Percentiles rank a stretch among this genome's conserved stretches.
Evolutionary conservation across 129 eudicot genomes (phyloP).

Genomic region (Artemisia argyi): DNA sequence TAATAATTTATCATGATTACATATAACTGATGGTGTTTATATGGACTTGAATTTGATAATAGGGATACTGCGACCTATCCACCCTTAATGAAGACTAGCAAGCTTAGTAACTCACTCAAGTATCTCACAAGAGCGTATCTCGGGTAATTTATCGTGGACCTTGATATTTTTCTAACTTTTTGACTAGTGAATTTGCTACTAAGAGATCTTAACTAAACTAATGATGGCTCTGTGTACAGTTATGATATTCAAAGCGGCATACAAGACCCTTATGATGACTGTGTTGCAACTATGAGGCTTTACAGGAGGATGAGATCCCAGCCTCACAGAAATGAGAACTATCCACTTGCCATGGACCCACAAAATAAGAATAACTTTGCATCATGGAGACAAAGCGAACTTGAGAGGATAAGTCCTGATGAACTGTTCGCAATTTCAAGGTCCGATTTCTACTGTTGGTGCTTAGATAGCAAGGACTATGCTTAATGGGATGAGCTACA

Average conservation of each 20-base stretch:
- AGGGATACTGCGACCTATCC: constrained; percentile 99
- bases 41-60: constrained; percentile 15
- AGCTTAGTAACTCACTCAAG: constrained; percentile 98
- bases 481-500: constrained; percentile 10
- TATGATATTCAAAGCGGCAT: constrained; percentile 83
- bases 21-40: constrained; percentile 6
- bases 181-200: background rate
- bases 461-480: constrained; percentile 66
- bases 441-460: constrained; percentile 96
- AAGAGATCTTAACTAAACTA: background rate
- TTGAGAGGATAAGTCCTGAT: constrained; percentile 84
- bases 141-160: constrained; percentile 51
- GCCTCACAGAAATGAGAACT: constrained; percentile 60
- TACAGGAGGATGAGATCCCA: constrained; percentile 82
- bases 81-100: constrained; percentile 98
- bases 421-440: constrained; percentile 70
- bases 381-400: constrained; percentile 84
- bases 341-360: constrained; percentile 77
- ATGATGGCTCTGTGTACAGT: constrained; percentile 33
- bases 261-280: constrained; percentile 90
- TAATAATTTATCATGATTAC: background rate
- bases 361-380: constrained; percentile 77
- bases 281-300: constrained; percentile 86
- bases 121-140: constrained; percentile 91
- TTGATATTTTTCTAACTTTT: background rate